Evolutionary conservation across 257 asterid genomes (phyloP).

Genomic region (Solanum appendiculatum): DNA sequence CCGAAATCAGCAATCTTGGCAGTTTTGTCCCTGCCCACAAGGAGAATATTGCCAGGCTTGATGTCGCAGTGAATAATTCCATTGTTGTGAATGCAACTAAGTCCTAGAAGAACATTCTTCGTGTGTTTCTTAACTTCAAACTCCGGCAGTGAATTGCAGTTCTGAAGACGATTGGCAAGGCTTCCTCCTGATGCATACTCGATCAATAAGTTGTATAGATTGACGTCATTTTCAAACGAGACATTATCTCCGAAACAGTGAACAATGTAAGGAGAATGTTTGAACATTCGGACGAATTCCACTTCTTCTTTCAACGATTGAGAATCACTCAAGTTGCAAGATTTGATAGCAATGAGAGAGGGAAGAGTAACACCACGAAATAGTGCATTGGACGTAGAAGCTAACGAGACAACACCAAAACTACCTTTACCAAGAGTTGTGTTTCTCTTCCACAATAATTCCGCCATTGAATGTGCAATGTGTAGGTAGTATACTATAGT

Average conservation of each 20-base stretch:
- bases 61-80: too few species aligned
- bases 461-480: not conserved
- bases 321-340: not conserved
- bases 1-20: constrained; percentile 4
- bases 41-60: constrained; percentile 6
- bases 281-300: not conserved
- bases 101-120: too few species aligned
- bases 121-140: too few species aligned
- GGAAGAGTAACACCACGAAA: not conserved
- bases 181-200: not conserved
- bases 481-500: too few species aligned
- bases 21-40: not conserved
- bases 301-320: not conserved
- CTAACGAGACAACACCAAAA: not conserved
- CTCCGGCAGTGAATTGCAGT: too few species aligned
- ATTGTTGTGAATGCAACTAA: too few species aligned
- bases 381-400: not conserved
- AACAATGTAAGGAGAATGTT: not conserved
- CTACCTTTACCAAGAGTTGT: not conserved
- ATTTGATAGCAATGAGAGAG: not conserved
- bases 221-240: not conserved
- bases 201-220: not conserved
- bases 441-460: not conserved
- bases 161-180: too few species aligned
- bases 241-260: not conserved